These are phyloP conservation scores for Conoideocrella luteorostrata DNA, from an alignment of 2,329 filamentous ascomycete genomes.

Conservation along the genomic window DNA sequence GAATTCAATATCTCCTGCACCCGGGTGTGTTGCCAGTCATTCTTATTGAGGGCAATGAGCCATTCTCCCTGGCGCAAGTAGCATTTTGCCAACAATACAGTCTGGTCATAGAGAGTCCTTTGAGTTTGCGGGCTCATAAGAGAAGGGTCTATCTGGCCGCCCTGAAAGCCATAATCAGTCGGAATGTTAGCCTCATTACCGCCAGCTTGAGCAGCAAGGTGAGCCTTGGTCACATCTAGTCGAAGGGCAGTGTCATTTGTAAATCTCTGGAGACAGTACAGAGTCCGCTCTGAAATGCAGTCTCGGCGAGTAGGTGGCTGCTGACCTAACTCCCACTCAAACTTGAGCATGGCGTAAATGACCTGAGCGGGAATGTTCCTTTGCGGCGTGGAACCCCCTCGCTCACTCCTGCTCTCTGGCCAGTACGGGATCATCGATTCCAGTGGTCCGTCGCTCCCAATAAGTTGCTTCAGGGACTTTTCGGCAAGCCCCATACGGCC, in stretches of 20 bases:
- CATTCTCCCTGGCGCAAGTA: conserved; percentile 96
- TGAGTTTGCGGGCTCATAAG: conserved; percentile 44
- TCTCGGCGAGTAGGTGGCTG: conserved; percentile 38
- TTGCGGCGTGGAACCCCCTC: conserved; percentile 16
- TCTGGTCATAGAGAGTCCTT: conserved; percentile 52
- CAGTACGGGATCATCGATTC: conserved; percentile 56
- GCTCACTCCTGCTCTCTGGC: conserved; percentile 31
- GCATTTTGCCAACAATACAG: conserved; percentile 81
- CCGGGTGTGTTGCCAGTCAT: conserved; percentile 81
- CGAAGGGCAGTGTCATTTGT: conserved; percentile 52
- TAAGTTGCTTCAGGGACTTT: conserved; percentile 87
- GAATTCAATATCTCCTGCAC: conserved; percentile 86
- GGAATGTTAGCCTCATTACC: conserved; percentile 36
- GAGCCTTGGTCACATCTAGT: conserved; percentile 47
- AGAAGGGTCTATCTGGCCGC: conserved; percentile 36
- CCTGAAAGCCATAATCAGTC: conserved; percentile 45
- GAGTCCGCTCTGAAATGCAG: conserved; percentile 45
- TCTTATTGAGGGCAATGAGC: conserved; percentile 78
- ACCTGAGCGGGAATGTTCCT: conserved; percentile 65
- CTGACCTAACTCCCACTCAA: conserved; percentile 84
- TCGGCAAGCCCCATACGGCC: conserved; percentile 90
- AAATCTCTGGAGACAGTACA: conserved; percentile 55
- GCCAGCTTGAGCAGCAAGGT: conserved; percentile 39
- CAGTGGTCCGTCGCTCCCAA: conserved; percentile 61
- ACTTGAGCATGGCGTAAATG: conserved; percentile 95